These are phyloP conservation scores for Syncephalastrum racemosum DNA, from an alignment of 371 early-diverging fungal species.

Conservation along the genomic window DNA sequence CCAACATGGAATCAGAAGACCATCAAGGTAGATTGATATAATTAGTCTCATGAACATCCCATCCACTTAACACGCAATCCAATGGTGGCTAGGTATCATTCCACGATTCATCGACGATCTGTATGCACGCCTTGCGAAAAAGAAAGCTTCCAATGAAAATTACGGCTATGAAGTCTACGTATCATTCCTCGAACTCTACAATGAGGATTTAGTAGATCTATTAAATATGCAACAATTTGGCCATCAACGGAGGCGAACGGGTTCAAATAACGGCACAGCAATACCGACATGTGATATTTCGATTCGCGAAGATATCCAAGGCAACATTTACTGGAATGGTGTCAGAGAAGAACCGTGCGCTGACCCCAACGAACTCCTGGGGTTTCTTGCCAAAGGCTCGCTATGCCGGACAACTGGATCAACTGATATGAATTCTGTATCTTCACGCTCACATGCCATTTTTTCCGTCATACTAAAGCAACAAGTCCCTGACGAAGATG, in stretches of 20 bases:
- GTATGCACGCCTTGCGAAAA: slow-evolving; percentile 39
- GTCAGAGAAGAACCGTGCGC: slow-evolving; percentile 80
- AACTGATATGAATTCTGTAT: slow-evolving; percentile 96
- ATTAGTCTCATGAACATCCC: not conserved
- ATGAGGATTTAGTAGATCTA: slow-evolving; percentile 93
- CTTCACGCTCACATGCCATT: slow-evolving; percentile 99
- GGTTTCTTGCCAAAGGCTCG: slow-evolving; percentile 74
- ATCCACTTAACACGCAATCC: not conserved
- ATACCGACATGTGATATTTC: slow-evolving; percentile 25
- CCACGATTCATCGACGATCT: slow-evolving; percentile 81
- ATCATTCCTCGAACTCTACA: slow-evolving; percentile 95
- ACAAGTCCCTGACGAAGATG: slow-evolving; percentile 20
- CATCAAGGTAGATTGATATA: slow-evolving; percentile 13
- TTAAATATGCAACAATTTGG: slow-evolving; percentile 50
- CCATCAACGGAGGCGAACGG: slow-evolving; percentile 7
- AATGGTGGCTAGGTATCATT: slow-evolving; percentile 67
- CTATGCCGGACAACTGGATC: slow-evolving; percentile 90
- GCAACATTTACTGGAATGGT: slow-evolving; percentile 89
- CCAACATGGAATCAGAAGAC: slow-evolving; percentile 17
- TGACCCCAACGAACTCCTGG: slow-evolving; percentile 76
- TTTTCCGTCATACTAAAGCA: slow-evolving; percentile 85
- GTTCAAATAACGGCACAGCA: slow-evolving; percentile 3
- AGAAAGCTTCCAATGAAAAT: slow-evolving; percentile 4
- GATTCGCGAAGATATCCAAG: slow-evolving; percentile 93
- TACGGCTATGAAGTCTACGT: slow-evolving; percentile 66